phyloP scores from a whole-genome alignment of 2,329 filamentous ascomycete genomes.

The Neonectria hederae region DNA sequence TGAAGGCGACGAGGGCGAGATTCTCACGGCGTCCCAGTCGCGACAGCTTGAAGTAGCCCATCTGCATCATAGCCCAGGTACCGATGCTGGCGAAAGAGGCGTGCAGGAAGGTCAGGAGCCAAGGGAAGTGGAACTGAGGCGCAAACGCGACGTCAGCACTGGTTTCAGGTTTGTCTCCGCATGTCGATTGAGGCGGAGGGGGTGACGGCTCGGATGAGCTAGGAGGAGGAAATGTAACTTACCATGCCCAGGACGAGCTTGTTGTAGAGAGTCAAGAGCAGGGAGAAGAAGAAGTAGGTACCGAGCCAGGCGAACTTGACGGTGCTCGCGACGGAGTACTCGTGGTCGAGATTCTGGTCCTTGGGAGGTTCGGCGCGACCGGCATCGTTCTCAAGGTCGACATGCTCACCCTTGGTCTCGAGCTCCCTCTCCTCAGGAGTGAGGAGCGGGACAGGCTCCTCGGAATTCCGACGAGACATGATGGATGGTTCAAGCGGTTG shows the following conservation, averaged over 20 bases:
- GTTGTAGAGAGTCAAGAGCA: conserved; percentile 65
- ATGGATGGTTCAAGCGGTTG: conserved; percentile 35
- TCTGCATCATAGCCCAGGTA: conserved; percentile 61
- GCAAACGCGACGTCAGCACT: conserved; percentile 31
- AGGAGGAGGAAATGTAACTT: conserved; percentile 33
- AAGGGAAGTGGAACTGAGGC: conserved; percentile 65
- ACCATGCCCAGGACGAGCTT: conserved; percentile 65
- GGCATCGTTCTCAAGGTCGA: conserved; percentile 47
- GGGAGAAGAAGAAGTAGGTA: conserved; percentile 61
- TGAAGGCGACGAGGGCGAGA: conserved; percentile 66
- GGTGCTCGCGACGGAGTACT: conserved; percentile 55
- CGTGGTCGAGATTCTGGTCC: conserved; percentile 52
- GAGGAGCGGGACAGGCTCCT: conserved; percentile 47
- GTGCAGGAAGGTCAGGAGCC: conserved; percentile 68
- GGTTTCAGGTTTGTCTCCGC: conserved; percentile 15
- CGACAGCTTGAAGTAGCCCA: conserved; percentile 63
- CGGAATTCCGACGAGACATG: conserved; percentile 47
- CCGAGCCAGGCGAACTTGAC: conserved; percentile 61
- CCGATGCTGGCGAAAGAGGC: conserved; percentile 66
- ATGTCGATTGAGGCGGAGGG: background rate
- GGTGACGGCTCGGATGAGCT: background rate
- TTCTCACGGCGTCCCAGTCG: conserved; percentile 63
- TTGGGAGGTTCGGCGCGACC: conserved; percentile 42
- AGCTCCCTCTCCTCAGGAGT: conserved; percentile 45
- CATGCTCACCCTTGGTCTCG: conserved; percentile 41